Evolutionary conservation across 2,329 filamentous ascomycete species (phyloP).

Genomic region (Huntiella bhutanensis): DNA sequence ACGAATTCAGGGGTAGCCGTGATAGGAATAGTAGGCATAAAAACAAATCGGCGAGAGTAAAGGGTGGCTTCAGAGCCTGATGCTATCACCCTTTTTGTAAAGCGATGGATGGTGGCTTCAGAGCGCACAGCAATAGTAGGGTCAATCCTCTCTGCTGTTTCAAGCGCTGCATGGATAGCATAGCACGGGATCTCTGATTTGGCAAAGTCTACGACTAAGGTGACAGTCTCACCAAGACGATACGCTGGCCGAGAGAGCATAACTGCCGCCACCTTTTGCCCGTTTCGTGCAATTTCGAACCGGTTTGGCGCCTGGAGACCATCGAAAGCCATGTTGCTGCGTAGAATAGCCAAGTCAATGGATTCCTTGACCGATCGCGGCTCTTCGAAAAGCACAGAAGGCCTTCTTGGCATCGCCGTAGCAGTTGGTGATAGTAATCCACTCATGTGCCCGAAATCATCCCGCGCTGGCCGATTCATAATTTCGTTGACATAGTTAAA

Average conservation of each 20-base stretch:
- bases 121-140: slow-evolving; percentile 65
- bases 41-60: slow-evolving; percentile 60
- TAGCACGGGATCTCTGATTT: slow-evolving; percentile 66
- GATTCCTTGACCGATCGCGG: slow-evolving; percentile 55
- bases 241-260: slow-evolving; percentile 79
- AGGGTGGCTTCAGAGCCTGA: slow-evolving; percentile 65
- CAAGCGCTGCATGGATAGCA: slow-evolving; percentile 64
- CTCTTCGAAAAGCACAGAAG: slow-evolving; percentile 33
- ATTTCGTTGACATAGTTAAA: slow-evolving; percentile 60
- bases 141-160: slow-evolving; percentile 72
- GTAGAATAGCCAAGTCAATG: slow-evolving; percentile 78
- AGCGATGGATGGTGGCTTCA: slow-evolving; percentile 66
- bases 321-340: slow-evolving; percentile 50
- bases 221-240: slow-evolving; percentile 72
- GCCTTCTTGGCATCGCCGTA: slow-evolving; percentile 31
- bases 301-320: slow-evolving; percentile 72
- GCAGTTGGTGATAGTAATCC: slow-evolving; percentile 56
- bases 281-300: slow-evolving; percentile 86
- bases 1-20: slow-evolving; percentile 78
- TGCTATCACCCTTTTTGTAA: slow-evolving; percentile 66
- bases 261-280: slow-evolving; percentile 77
- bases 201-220: slow-evolving; percentile 67
- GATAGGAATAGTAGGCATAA: slow-evolving; percentile 66
- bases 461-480: slow-evolving; percentile 30
- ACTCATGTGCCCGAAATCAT: slow-evolving; percentile 29